These are phyloP conservation scores for Mimosa pudica DNA, from an alignment of 306 rosid species.

Conservation along the genomic window DNA sequence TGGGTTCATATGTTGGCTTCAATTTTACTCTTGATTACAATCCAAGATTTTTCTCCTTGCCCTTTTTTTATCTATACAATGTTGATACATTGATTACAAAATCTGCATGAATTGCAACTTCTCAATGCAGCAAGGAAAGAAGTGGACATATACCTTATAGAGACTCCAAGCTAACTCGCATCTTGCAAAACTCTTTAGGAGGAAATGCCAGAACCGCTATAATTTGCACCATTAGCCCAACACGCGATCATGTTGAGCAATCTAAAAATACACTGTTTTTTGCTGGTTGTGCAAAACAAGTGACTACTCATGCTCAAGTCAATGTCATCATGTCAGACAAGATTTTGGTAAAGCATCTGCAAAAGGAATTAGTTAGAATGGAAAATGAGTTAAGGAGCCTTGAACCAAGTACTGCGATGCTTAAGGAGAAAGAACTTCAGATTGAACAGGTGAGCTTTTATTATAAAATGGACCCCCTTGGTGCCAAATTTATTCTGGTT, in stretches of 20 bases:
- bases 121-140: conserved; percentile 75
- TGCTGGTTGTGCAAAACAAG: conserved; percentile 88
- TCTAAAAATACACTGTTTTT: conserved; percentile 86
- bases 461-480: conserved; percentile 9
- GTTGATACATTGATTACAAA: conserved; percentile 10
- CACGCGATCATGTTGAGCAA: conserved; percentile 78
- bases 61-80: conserved; percentile 19
- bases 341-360: conserved; percentile 80
- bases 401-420: conserved; percentile 47
- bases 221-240: conserved; percentile 91
- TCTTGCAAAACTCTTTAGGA: conserved; percentile 87
- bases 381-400: conserved; percentile 65
- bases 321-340: conserved; percentile 80
- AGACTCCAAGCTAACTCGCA: conserved; percentile 93
- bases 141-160: conserved; percentile 84
- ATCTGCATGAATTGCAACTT: conserved; percentile 16
- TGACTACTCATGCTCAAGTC: conserved; percentile 81
- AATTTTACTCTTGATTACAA: conserved; percentile 3
- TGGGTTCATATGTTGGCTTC: conserved; percentile 2
- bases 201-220: conserved; percentile 95
- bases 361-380: conserved; percentile 71
- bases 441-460: conserved; percentile 68
- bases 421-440: conserved; percentile 77
- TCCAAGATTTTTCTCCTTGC: conserved; percentile 15
- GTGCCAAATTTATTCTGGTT: background rate